A percentile compares a stretch with the other conserved stretches of the same genome.
These are phyloP conservation scores for Pestalotiopsis sp. DNA, from an alignment of 2,329 filamentous ascomycete species.

Conservation along the genomic window DNA sequence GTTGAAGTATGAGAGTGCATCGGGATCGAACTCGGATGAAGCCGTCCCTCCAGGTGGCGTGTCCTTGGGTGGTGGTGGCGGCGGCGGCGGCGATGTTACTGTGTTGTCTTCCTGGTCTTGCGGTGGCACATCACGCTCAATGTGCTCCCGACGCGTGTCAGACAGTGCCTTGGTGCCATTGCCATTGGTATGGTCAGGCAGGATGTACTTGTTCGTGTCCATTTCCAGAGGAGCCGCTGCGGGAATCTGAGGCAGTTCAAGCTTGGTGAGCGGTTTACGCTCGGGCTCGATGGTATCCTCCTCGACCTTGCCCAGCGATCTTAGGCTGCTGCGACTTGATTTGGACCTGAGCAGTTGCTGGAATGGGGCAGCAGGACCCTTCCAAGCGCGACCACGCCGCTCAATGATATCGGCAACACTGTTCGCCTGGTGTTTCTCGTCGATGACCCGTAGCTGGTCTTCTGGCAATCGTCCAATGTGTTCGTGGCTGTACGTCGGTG, in stretches of 20 bases:
- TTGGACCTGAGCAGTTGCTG: conserved; percentile 29
- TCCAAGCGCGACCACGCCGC: conserved; percentile 73
- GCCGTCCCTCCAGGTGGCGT: conserved; percentile 43
- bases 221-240: conserved; percentile 56
- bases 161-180: conserved; percentile 67
- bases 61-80: conserved; percentile 55
- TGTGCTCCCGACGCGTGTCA: conserved; percentile 58
- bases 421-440: conserved; percentile 63
- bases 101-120: conserved; percentile 33
- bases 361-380: conserved; percentile 61
- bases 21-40: conserved; percentile 47
- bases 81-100: conserved; percentile 23
- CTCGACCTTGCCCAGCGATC: conserved; percentile 21
- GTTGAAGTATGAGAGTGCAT: conserved; percentile 66
- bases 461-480: conserved; percentile 70
- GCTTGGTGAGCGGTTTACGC: conserved; percentile 19
- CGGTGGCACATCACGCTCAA: conserved; percentile 50
- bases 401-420: conserved; percentile 52
- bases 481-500: conserved; percentile 37
- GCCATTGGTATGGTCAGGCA: conserved; percentile 70
- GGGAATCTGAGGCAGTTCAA: conserved; percentile 54
- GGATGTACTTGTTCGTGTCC: conserved; percentile 74
- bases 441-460: conserved; percentile 69
- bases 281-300: conserved; percentile 6
- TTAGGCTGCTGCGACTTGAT: conserved; percentile 29